These are phyloP conservation scores for Berberis thunbergii DNA, from an alignment of 164 flowering plant genomes.

Conservation along the genomic window DNA sequence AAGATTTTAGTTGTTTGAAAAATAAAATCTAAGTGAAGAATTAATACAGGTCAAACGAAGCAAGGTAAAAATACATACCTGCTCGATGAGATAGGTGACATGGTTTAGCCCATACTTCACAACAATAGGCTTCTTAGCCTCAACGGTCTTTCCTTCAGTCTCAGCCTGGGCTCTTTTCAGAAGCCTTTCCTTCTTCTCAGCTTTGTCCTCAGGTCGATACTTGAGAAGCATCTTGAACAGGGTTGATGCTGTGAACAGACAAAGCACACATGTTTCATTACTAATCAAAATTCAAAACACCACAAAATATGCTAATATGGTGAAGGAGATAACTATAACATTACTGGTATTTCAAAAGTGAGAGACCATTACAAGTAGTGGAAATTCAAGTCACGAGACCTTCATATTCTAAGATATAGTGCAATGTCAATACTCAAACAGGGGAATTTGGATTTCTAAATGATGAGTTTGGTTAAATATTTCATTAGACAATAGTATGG, in stretches of 20 bases:
- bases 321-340: too few species aligned
- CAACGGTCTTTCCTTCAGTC: conserved; percentile 37
- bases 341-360: too few species aligned
- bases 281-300: too few species aligned
- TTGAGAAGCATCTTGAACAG: conserved; percentile 40
- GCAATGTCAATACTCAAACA: too few species aligned
- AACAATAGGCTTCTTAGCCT: conserved; percentile 34
- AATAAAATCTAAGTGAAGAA: background rate
- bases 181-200: conserved; percentile 47
- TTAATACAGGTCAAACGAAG: background rate
- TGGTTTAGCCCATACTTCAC: conserved; percentile 57
- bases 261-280: too few species aligned
- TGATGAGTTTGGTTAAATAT: too few species aligned
- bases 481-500: too few species aligned
- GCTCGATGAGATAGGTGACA: conserved; percentile 44
- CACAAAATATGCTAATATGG: too few species aligned
- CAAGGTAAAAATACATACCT: conserved; percentile 12
- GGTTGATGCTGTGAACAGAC: conserved; percentile 22
- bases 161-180: conserved; percentile 28
- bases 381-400: too few species aligned
- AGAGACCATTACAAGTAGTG: too few species aligned
- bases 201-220: conserved; percentile 38
- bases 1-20: background rate
- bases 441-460: too few species aligned
- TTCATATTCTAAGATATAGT: too few species aligned